Conservation (phyloP, 306 rosid genomes). For the Leucaena leucocephala region DNA sequence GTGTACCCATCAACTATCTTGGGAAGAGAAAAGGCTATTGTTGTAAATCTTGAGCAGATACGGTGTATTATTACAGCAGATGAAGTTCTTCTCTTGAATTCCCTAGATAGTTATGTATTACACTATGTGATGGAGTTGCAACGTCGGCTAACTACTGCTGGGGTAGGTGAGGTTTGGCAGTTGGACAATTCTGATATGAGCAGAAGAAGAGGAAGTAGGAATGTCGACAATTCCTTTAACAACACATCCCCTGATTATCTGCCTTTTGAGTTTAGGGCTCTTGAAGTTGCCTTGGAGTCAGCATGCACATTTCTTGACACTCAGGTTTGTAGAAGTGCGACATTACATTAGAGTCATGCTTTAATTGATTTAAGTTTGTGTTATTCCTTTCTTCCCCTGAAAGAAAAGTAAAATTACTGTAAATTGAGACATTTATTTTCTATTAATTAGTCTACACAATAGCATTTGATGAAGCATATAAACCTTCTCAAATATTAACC, state of each 20-base stretch:
- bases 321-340: conserved; percentile 68
- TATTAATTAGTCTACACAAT: conserved; percentile 1
- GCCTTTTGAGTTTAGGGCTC: conserved; percentile 95
- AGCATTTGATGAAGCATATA: background rate
- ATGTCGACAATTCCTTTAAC: conserved; percentile 65
- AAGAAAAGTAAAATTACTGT: conserved; percentile 15
- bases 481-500: conserved; percentile 26
- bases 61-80: conserved; percentile 97
- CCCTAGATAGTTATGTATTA: conserved; percentile 87
- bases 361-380: background rate
- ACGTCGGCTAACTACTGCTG: conserved; percentile 62
- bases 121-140: conserved; percentile 93
- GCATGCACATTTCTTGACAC: conserved; percentile 98
- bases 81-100: conserved; percentile 90
- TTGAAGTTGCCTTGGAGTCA: conserved; percentile 94
- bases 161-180: conserved; percentile 84
- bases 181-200: conserved; percentile 63
- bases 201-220: conserved; percentile 73
- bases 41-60: conserved; percentile 94
- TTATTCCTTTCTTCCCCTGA: background rate
- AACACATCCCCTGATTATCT: conserved; percentile 88
- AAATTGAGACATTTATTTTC: conserved; percentile 15
- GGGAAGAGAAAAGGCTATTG: conserved; percentile 99
- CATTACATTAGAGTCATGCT: conserved; percentile 28
- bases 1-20: conserved; percentile 97